Conservation (phyloP, 2,329 filamentous ascomycete genomes). For the Arthroderma uncinatum region DNA sequence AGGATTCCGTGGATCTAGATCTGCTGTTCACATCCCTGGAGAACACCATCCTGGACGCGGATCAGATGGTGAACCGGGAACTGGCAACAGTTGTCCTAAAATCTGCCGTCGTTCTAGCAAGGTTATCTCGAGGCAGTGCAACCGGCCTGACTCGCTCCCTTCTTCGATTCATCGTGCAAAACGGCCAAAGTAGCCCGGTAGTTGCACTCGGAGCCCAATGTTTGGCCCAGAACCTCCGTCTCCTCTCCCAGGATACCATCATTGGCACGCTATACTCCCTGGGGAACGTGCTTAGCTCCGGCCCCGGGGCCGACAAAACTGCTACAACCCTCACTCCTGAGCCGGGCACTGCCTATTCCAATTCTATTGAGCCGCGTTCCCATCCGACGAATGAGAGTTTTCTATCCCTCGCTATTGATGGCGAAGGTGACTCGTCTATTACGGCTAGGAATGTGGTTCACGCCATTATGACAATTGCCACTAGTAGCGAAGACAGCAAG, state of each 20-base stretch:
- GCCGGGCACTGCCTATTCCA: slow-evolving; percentile 35
- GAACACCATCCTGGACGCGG: slow-evolving; percentile 62
- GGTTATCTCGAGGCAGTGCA: slow-evolving; percentile 60
- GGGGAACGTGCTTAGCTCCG: slow-evolving; percentile 85
- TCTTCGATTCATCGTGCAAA: slow-evolving; percentile 79
- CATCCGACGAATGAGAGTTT: slow-evolving; percentile 27
- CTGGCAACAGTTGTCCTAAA: slow-evolving; percentile 70
- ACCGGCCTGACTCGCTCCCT: slow-evolving; percentile 67
- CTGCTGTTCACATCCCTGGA: slow-evolving; percentile 76
- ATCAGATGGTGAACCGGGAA: slow-evolving; percentile 69
- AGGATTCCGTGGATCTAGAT: slow-evolving; percentile 69
- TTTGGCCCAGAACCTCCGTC: slow-evolving; percentile 66
- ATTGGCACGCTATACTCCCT: slow-evolving; percentile 93
- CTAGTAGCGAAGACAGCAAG: slow-evolving; percentile 71
- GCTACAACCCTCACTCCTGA: slow-evolving; percentile 15
- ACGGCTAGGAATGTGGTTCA: slow-evolving; percentile 87
- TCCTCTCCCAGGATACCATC: slow-evolving; percentile 79
- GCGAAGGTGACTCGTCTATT: slow-evolving; percentile 65
- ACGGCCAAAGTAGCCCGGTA: slow-evolving; percentile 56
- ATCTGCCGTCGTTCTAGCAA: slow-evolving; percentile 70
- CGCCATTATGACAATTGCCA: slow-evolving; percentile 83
- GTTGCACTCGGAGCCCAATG: slow-evolving; percentile 72
- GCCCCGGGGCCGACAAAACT: slow-evolving; percentile 41
- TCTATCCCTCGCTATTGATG: slow-evolving; percentile 60
- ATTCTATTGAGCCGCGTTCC: slow-evolving; percentile 36